Evolutionary conservation across 1,284 basidiomycete species (phyloP), one percentile per base, ranked within the genome.

Genomic region (Kwoniella shivajii): DNA sequence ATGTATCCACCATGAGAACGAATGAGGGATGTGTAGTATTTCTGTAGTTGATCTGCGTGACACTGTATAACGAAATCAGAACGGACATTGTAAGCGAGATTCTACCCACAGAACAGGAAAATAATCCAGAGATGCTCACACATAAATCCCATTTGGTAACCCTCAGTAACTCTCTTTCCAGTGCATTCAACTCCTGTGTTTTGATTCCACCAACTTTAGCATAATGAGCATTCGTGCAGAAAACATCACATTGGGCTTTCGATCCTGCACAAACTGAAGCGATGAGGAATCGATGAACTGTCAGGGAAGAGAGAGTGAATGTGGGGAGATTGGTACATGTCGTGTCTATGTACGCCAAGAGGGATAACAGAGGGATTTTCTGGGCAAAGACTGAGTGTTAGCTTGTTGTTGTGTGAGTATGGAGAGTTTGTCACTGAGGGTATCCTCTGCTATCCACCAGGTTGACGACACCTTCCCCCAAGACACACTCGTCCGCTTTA

Each of bases 201-300:
- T 89, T 86, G 73, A 96, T 92, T 49, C 93, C 93, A 64, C 93
- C 93, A 34, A 97, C 92, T 79, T 88, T 89, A 29, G 93, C 90
- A 78, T 96, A 96, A 70, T 92, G 85, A 49, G 84, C 85, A 76
- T 96, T 96, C 43, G 90, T 90, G 79, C 90, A 93, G 76, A 96
- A 96, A 18, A 87, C 85, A 79, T 97, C 93, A 77, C 89, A 94
- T 51, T 95, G 85, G 1, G 90, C 90, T 78, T 97, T 96, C 78
- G 86, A 88, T 55, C 90, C 86, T 54, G 93, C 87, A 37, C 88
- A 85, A 72, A 94, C 87, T 64, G 91, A 85, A 49, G 92, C 84
- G 78, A 95, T 95, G 72, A 94, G 83, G 80, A 96, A 96, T 54
- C 92, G 90, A 79, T 96, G 94, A 69, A 92, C 92, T 30, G 94